Evolutionary conservation across 768 basidiomycete species (phyloP), one percentile per base, ranked within the genome.

Genomic region (Hygrophorus pudorinus): DNA sequence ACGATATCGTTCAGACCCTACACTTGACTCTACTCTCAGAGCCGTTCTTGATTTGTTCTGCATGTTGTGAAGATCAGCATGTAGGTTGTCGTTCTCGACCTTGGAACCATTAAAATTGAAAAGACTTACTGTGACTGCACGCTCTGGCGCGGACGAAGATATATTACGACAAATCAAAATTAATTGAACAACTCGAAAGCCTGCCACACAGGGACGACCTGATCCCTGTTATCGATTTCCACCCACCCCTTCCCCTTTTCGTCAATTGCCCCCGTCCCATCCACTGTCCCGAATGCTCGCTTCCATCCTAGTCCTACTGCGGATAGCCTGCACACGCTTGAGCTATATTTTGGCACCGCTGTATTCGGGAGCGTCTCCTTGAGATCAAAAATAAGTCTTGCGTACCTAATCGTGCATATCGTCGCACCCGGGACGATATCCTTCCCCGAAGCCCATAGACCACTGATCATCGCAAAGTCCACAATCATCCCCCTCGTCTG

Each of bases 241-340:
- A 81, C 61, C 82, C 82, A 84, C 10, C 69, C 64, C 53, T 69
- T 70, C 17, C 53, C 51, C 14, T 61, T 55, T 18, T 70, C 53
- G 49, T 79, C 74, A 12, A 75, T 61, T 16, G 60, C 47, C 11
- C 78, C 79, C 60, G 62, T 61, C 2, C 58, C 56, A 49, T 69
- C 65, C 10, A 75, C 67, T 14, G 65, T 56, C 1, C 79, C 80
- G 52, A 84, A 83, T 0, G 81, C 76, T 18, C 65, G 62, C 13
- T 73, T 67, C 79, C 81, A 85, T 4, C 78, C 80, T 24, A 83
- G 56, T 7, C 73, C 79, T 27, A 81, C 62, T 7, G 79, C 79
- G 24, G 76, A 61, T 44, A 81, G 48, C 42, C 64, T 70, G 56
- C 82, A 83, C 1, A 81, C 59, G 45, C 72, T 76, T 5, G 81